Evolutionary conservation across 768 basidiomycete species (phyloP).

Genomic region (Coprinopsis cinerea): DNA sequence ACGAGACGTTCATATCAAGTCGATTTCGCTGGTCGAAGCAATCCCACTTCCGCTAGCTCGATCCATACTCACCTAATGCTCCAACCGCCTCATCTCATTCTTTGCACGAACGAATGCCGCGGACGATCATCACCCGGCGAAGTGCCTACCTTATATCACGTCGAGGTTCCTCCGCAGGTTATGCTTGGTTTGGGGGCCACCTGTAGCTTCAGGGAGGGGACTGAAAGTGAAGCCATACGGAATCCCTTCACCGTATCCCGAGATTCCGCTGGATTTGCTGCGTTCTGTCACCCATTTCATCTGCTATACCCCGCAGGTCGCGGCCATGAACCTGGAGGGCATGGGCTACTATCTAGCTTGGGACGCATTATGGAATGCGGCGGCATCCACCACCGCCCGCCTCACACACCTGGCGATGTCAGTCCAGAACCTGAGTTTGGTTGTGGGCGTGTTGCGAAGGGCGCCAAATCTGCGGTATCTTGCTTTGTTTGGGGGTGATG

Average conservation of each 20-base stretch:
- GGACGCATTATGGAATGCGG: background rate
- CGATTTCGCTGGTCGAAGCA: background rate
- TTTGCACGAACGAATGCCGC: background rate
- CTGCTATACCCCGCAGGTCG: background rate
- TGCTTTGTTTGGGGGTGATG: background rate
- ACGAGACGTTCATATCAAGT: background rate
- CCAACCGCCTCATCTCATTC: background rate
- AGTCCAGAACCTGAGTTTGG: background rate
- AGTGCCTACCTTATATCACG: background rate
- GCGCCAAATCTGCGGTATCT: background rate
- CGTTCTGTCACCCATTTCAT: background rate
- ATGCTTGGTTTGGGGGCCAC: background rate
- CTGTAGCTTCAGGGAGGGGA: too few relatives aligned
- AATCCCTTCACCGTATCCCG: background rate
- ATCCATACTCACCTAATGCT: background rate
- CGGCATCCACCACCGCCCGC: too few relatives aligned
- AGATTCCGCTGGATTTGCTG: background rate
- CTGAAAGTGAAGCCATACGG: background rate
- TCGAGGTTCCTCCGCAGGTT: background rate
- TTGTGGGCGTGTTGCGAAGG: background rate
- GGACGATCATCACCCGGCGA: background rate
- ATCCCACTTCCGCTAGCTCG: background rate
- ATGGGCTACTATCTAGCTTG: too few relatives aligned
- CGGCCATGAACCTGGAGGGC: background rate
- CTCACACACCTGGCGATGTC: background rate